phyloP scores from a whole-genome alignment of 257 asterid species.

The Solanum neorickii region DNA sequence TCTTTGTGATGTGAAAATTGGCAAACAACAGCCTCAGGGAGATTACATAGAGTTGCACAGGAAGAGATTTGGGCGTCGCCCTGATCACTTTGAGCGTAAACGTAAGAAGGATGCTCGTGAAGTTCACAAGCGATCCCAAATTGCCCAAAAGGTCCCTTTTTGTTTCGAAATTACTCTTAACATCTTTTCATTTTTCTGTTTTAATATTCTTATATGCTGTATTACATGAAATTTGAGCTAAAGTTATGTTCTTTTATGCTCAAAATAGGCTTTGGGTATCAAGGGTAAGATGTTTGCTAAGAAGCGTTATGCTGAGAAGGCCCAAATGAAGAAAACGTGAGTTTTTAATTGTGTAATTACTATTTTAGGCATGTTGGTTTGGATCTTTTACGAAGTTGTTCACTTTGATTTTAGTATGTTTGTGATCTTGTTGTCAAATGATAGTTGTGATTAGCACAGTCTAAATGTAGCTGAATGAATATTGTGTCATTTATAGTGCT shows the following conservation, averaged over 20 bases:
- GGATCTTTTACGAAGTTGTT: background rate
- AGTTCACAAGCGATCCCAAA: conserved; percentile 75
- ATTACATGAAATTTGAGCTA: background rate
- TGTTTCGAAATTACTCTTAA: no score
- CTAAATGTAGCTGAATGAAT: background rate
- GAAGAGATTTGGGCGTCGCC: conserved; percentile 89
- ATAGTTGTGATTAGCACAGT: background rate
- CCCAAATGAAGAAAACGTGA: conserved; percentile 88
- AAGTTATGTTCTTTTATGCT: background rate
- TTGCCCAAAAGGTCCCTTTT: conserved; percentile 49
- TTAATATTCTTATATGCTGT: background rate
- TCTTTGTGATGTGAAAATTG: background rate
- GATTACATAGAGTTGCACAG: conserved; percentile 81
- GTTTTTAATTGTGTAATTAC: background rate
- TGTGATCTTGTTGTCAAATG: background rate
- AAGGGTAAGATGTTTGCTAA: conserved; percentile 88
- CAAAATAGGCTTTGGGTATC: conserved; percentile 68
- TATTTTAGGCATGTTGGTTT: background rate
- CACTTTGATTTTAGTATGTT: background rate
- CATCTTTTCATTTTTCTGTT: background rate
- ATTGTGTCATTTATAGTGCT: background rate
- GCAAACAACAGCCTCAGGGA: conserved; percentile 76
- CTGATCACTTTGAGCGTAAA: conserved; percentile 75
- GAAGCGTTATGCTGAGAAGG: conserved; percentile 88
- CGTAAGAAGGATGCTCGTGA: conserved; percentile 98